These are phyloP conservation scores for Otatea glauca DNA, from an alignment of 176 grass and related monocot genomes.

Conservation along the genomic window DNA sequence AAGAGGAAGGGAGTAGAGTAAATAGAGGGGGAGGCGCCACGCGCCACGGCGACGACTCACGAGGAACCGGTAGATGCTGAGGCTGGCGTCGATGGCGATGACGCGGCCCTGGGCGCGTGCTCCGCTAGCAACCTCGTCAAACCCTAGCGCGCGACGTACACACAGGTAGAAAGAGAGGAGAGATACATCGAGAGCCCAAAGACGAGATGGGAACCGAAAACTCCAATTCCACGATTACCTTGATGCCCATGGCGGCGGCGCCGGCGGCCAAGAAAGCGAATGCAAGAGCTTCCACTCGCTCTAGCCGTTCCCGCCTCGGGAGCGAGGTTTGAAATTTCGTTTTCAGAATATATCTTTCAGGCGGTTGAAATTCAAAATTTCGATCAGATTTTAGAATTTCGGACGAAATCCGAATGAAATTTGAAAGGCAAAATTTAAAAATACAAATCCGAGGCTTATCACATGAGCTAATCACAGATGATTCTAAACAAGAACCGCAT, in stretches of 20 bases:
- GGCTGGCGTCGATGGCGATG: conserved; percentile 84
- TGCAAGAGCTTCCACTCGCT: conserved; percentile 7
- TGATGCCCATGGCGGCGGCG: conserved; percentile 73
- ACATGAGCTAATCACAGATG: no score
- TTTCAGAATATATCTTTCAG: no score
- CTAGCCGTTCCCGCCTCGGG: conserved; percentile 21
- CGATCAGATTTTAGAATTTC: no score
- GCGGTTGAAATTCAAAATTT: no score
- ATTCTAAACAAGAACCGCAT: no score
- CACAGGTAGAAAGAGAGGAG: neutral
- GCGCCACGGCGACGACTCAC: no score
- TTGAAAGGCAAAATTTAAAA: no score
- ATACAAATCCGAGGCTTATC: no score
- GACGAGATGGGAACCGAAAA: neutral
- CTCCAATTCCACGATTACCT: conserved; percentile 38
- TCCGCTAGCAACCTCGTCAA: conserved; percentile 86
- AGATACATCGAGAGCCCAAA: neutral
- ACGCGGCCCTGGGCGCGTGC: conserved; percentile 64
- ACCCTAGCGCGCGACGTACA: conserved; percentile 55
- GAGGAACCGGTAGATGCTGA: conserved; percentile 82
- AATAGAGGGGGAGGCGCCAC: no score
- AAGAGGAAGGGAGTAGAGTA: no score
- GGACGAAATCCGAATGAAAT: no score
- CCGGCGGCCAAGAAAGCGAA: neutral
- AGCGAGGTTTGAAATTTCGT: no score